Evolutionary conservation across 2,329 filamentous ascomycete genomes (phyloP).

Genomic region (Pseudocercospora crystallina): DNA sequence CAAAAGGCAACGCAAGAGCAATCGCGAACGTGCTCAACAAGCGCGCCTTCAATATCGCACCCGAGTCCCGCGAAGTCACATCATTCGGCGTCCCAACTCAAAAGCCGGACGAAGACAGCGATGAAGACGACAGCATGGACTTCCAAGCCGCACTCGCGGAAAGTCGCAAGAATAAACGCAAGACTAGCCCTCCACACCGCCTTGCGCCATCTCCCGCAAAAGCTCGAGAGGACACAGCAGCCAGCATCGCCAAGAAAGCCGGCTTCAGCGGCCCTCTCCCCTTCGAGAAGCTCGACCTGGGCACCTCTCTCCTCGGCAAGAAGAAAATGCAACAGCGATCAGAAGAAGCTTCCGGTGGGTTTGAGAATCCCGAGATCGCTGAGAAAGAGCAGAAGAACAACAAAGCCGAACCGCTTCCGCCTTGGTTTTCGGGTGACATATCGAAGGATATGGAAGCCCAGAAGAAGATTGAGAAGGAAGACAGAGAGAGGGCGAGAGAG

Average conservation of each 20-base stretch:
- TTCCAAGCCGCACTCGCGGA: slow-evolving; percentile 73
- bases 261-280: slow-evolving; percentile 77
- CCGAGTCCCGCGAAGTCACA: slow-evolving; percentile 40
- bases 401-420: slow-evolving; percentile 65
- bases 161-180: slow-evolving; percentile 53
- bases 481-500: slow-evolving; percentile 59
- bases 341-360: slow-evolving; percentile 62
- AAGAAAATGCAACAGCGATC: slow-evolving; percentile 55
- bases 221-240: slow-evolving; percentile 27
- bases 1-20: slow-evolving; percentile 52
- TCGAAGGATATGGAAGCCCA: slow-evolving; percentile 59
- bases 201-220: slow-evolving; percentile 34
- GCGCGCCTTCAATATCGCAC: slow-evolving; percentile 62
- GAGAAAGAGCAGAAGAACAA: slow-evolving; percentile 39
- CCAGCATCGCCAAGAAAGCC: slow-evolving; percentile 50
- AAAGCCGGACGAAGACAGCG: slow-evolving; percentile 47
- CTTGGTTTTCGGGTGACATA: slow-evolving; percentile 66
- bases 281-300: slow-evolving; percentile 77
- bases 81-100: slow-evolving; percentile 34
- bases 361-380: slow-evolving; percentile 54
- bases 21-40: slow-evolving; percentile 76
- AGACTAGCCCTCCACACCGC: slow-evolving; percentile 24
- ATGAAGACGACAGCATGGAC: slow-evolving; percentile 75
- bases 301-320: slow-evolving; percentile 57
- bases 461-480: slow-evolving; percentile 39